Conservation (phyloP, 495 filamentous ascomycete species). For the Penicilliopsis zonata region DNA sequence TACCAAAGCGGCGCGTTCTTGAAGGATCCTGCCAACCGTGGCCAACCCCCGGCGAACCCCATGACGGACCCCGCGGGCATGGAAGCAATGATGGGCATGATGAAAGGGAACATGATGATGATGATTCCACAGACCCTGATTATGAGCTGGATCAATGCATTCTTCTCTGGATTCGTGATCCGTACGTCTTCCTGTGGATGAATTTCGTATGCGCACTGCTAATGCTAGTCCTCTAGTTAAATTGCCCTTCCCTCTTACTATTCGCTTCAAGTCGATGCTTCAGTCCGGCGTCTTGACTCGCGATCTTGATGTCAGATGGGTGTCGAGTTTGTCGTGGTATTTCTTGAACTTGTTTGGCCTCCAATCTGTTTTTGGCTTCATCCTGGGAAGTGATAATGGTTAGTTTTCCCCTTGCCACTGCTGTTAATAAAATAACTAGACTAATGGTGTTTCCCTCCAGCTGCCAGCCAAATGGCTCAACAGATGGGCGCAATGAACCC, state of each 20-base stretch:
- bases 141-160: slow-evolving; percentile 99
- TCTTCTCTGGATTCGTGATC: slow-evolving; percentile 95
- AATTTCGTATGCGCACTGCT: too few relatives aligned
- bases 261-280: slow-evolving; percentile 98
- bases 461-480: slow-evolving; percentile 87
- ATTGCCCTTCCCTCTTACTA: slow-evolving; percentile 94
- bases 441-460: slow-evolving; percentile 37
- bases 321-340: slow-evolving; percentile 97
- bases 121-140: slow-evolving; percentile 98
- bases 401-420: too few relatives aligned
- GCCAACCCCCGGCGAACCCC: slow-evolving; percentile 83
- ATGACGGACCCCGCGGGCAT: slow-evolving; percentile 96
- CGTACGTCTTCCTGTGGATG: slow-evolving; percentile 58
- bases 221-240: slow-evolving; percentile 53
- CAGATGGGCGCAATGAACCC: slow-evolving; percentile 83
- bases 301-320: slow-evolving; percentile 95
- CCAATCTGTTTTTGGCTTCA: slow-evolving; percentile 95
- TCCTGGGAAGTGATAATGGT: slow-evolving; percentile 93
- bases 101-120: slow-evolving; percentile 99
- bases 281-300: slow-evolving; percentile 91
- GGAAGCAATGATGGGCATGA: slow-evolving; percentile 99
- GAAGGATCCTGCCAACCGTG: slow-evolving; percentile 75
- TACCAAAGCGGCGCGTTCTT: slow-evolving; percentile 80
- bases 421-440: too few relatives aligned
- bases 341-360: slow-evolving; percentile 94